These are phyloP conservation scores for Porcisia hertigi DNA, from an alignment of 208 protist species.

Conservation along the genomic window DNA sequence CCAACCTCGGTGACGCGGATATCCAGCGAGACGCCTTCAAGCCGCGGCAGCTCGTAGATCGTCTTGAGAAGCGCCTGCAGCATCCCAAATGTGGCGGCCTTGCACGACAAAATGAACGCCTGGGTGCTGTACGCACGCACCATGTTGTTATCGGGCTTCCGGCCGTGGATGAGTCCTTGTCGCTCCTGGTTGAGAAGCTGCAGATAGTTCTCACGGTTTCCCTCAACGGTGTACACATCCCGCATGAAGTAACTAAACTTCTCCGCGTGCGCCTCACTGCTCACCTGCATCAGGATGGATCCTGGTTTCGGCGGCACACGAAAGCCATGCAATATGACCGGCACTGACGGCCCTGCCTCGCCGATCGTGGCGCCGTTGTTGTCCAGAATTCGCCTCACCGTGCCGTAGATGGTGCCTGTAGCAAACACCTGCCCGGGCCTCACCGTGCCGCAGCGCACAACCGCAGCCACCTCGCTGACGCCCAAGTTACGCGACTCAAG, in stretches of 20 bases:
- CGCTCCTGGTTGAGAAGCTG: conserved; percentile 81
- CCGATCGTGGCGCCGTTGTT: conserved; percentile 62
- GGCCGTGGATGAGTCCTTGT: conserved; percentile 68
- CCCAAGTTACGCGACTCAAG: conserved; percentile 84
- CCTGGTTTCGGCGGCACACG: conserved; percentile 82
- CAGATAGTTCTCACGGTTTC: conserved; percentile 76
- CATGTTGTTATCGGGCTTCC: conserved; percentile 89
- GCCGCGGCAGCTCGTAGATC: conserved; percentile 81
- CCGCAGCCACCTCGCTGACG: conserved; percentile 59
- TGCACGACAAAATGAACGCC: conserved; percentile 70
- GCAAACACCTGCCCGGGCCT: conserved; percentile 71
- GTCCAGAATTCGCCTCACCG: conserved; percentile 70
- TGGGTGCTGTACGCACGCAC: conserved; percentile 71
- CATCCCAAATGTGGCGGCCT: conserved; percentile 90
- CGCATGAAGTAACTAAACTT: conserved; percentile 89
- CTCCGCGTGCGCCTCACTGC: conserved; percentile 81
- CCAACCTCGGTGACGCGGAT: conserved; percentile 80
- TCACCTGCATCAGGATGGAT: conserved; percentile 84
- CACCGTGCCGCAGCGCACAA: conserved; percentile 84
- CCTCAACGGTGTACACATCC: conserved; percentile 85
- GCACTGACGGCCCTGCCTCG: conserved; percentile 68
- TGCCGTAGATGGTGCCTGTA: conserved; percentile 74
- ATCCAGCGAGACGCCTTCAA: conserved; percentile 77
- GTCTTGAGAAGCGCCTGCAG: conserved; percentile 88
- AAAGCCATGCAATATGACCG: conserved; percentile 82